Evolutionary conservation across 208 protist species (phyloP), one percentile per base, ranked within the genome.

Genomic region (Trypanosoma lewisi): DNA sequence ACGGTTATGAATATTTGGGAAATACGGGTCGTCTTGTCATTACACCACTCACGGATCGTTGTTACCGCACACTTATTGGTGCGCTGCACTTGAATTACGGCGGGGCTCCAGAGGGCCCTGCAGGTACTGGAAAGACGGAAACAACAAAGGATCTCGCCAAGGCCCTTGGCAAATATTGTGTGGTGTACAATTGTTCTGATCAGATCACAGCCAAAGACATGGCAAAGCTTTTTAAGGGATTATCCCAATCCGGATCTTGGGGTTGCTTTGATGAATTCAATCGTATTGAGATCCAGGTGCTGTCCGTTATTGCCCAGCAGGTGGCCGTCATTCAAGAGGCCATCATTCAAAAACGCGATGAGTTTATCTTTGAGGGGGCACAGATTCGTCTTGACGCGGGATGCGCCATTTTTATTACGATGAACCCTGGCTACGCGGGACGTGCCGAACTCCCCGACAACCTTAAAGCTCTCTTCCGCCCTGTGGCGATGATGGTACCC

Each of bases 131-230:
- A 30, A 99, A 99, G 81, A 99, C 98, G 16, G 98, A 99, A 77
- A 98, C 97, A n/a, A 98, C 96, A 19, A 99, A 99, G 78, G 98
- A 99, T 80, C 80, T 99, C 9, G 89, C 93, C 65, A 97, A 97
- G 83, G 93, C 90, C 14, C 72, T 99, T 7, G 97, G 90, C 21
- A 98, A 98, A 77, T 95, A 98, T 61, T 97, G 92, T 64, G 86
- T 98, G 31, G 98, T 99, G 42, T 99, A 99, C 83, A 99, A 99
- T 78, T 99, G 98, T 82, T 97, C 92, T 17, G 97, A 99, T 68
- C 89, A 96, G 50, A 91, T 98, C 41, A 94, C 97, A 16, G 91
- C 93, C 39, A 94, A 97, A 71, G 93, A 97, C 54, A 98, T 98
- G 97, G 94, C 83, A 53, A 97, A 98, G 77, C 91, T 98, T 36